Evolutionary conservation across 1,139 yeast genomes (phyloP).

Genomic region (Blastobotrys elegans): DNA sequence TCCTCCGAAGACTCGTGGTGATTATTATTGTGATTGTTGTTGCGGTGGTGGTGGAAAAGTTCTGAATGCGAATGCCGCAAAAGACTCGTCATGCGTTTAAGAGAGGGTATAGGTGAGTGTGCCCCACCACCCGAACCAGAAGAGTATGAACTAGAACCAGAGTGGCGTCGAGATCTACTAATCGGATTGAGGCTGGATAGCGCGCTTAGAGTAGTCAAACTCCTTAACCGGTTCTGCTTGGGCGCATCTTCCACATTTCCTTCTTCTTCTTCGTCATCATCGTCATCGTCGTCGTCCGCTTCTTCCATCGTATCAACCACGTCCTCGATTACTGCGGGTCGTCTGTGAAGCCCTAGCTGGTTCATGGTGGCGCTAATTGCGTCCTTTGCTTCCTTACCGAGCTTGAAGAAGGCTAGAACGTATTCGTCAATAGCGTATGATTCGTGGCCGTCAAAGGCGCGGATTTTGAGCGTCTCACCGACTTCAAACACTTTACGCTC

Average conservation of each 20-base stretch:
- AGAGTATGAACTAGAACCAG: neutral
- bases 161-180: neutral
- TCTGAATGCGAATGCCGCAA: neutral
- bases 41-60: neutral
- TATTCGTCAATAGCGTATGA: constrained; percentile 60
- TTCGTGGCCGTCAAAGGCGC: constrained; percentile 48
- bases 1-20: constrained; percentile 6
- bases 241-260: neutral
- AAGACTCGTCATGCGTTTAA: constrained; percentile 1
- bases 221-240: neutral
- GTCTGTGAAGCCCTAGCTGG: constrained; percentile 17
- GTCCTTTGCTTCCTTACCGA: constrained; percentile 20
- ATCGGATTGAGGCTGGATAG: constrained; percentile 3
- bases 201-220: neutral
- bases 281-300: neutral
- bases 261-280: neutral
- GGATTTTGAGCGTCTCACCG: constrained; percentile 44
- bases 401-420: constrained; percentile 58
- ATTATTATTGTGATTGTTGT: neutral
- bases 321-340: neutral
- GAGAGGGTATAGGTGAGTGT: neutral
- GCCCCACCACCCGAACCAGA: neutral
- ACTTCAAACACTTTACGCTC: constrained; percentile 47
- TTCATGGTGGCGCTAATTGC: constrained; percentile 18
- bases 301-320: constrained; percentile 8